Evolutionary conservation across 116 monocot genomes (phyloP).

Genomic region (Cymodocea nodosa): DNA sequence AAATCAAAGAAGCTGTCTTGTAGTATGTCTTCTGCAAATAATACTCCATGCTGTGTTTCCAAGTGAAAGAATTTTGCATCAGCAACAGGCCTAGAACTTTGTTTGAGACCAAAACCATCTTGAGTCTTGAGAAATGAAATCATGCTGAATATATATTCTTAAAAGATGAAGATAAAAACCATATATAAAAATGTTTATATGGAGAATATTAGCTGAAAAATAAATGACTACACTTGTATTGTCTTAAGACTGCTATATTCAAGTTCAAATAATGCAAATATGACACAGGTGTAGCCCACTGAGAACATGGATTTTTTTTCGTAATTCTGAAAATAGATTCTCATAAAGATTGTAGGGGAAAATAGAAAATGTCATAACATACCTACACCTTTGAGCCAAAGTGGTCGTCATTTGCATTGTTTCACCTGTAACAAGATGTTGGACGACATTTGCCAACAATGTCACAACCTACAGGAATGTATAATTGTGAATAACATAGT

Average conservation of each 20-base stretch:
- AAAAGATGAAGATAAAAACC: too few species aligned
- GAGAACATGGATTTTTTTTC: too few species aligned
- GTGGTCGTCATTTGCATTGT: slow-evolving; percentile 89
- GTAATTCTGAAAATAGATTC: too few species aligned
- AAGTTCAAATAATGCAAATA: too few species aligned
- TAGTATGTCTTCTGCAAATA: slow-evolving; percentile 91
- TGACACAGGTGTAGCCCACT: too few species aligned
- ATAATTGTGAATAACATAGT: not conserved
- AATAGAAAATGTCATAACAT: not conserved
- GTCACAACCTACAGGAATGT: slow-evolving; percentile 59
- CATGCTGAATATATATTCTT: too few species aligned
- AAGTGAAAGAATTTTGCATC: slow-evolving; percentile 11
- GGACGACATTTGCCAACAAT: slow-evolving; percentile 73
- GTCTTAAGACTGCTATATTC: too few species aligned
- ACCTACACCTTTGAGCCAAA: slow-evolving; percentile 66
- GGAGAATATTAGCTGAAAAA: too few species aligned
- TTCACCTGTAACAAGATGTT: slow-evolving; percentile 92
- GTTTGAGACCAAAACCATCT: not conserved
- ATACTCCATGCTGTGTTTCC: slow-evolving; percentile 78
- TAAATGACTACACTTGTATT: too few species aligned
- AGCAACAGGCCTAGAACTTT: not conserved
- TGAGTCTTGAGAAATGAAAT: too few species aligned
- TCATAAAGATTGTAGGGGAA: too few species aligned
- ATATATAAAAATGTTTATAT: too few species aligned
- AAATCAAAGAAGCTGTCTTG: slow-evolving; percentile 91